phyloP scores from a whole-genome alignment of 2,329 filamentous ascomycete genomes.

The Esteya vermicola region DNA sequence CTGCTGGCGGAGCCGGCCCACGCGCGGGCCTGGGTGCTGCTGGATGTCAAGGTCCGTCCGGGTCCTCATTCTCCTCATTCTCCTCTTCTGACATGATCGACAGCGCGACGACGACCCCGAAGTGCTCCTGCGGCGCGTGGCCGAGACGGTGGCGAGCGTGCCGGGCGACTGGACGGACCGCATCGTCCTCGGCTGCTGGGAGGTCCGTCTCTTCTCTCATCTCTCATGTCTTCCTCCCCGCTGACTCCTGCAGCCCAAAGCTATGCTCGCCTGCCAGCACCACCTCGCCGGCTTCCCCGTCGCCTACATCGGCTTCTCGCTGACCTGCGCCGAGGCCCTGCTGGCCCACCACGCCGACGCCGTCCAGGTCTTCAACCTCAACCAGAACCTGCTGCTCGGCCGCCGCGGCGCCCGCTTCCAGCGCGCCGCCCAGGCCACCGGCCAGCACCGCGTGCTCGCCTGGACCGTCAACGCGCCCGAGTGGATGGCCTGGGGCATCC shows the following conservation, averaged over 20 bases:
- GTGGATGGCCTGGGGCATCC: conserved; percentile 72
- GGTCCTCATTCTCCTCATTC: background rate
- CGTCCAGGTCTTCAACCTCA: conserved; percentile 64
- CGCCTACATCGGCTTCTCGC: conserved; percentile 54
- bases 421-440: conserved; percentile 36
- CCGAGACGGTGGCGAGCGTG: conserved; percentile 44
- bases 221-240: background rate
- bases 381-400: conserved; percentile 53
- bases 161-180: conserved; percentile 53
- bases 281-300: conserved; percentile 50
- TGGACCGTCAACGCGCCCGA: conserved; percentile 79
- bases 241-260: conserved; percentile 36
- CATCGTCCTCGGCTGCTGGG: conserved; percentile 73
- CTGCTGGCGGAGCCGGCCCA: conserved; percentile 52
- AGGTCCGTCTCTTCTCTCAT: conserved; percentile 27
- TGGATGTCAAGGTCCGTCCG: conserved; percentile 68
- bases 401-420: conserved; percentile 55
- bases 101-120: conserved; percentile 57
- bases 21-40: conserved; percentile 61
- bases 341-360: conserved; percentile 41
- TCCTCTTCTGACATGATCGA: background rate
- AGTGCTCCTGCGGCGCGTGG: conserved; percentile 56
- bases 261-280: conserved; percentile 46
- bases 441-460: conserved; percentile 48
- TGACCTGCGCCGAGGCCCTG: conserved; percentile 57